Conservation (phyloP, 495 filamentous ascomycete species). For the Penicillium lagena region DNA sequence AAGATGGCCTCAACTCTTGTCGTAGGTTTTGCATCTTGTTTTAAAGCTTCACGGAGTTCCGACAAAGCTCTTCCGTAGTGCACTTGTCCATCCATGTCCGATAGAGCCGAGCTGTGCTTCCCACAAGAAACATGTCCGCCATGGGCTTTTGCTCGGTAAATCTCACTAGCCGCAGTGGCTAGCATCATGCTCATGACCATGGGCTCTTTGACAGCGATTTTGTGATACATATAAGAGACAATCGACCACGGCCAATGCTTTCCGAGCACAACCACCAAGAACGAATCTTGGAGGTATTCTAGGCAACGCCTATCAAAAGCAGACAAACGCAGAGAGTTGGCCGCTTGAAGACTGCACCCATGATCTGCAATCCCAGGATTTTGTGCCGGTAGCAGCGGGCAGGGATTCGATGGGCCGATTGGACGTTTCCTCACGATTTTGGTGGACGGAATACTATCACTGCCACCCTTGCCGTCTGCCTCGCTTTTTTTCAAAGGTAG, state of each 20-base stretch:
- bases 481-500: background rate
- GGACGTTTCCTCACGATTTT: no score
- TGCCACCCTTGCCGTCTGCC: no score
- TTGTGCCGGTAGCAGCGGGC: background rate
- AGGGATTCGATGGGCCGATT: background rate
- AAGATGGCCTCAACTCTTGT: slow-evolving; percentile 25
- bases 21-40: slow-evolving; percentile 20
- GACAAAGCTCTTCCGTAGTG: slow-evolving; percentile 28
- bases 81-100: slow-evolving; percentile 8
- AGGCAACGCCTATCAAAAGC: slow-evolving; percentile 22
- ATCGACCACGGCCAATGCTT: slow-evolving; percentile 33
- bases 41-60: slow-evolving; percentile 21
- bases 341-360: slow-evolving; percentile 12
- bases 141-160: slow-evolving; percentile 17
- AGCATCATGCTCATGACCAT: slow-evolving; percentile 34
- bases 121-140: background rate
- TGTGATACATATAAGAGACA: slow-evolving; percentile 25
- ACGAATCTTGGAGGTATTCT: slow-evolving; percentile 22
- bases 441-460: no score
- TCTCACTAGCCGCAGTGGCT: slow-evolving; percentile 24
- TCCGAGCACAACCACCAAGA: slow-evolving; percentile 22
- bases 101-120: slow-evolving; percentile 3
- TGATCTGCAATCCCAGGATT: background rate
- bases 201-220: slow-evolving; percentile 22
- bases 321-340: slow-evolving; percentile 23